Base-by-base conservation (phyloP, 2,329 filamentous ascomycete genomes). In the Didymella sp. region DNA sequence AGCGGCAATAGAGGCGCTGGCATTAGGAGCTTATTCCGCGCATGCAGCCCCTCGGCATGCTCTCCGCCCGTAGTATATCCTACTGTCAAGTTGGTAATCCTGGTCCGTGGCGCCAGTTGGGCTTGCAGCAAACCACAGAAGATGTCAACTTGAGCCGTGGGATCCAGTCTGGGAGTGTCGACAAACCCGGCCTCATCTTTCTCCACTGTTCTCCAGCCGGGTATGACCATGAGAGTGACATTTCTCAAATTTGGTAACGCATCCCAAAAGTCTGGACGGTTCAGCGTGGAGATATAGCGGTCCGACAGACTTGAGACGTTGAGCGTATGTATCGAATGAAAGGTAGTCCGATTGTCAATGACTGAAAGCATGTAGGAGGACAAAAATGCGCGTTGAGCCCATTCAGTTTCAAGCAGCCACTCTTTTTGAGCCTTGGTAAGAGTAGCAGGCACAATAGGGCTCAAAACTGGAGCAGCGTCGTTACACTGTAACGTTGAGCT, bases 31-130 rank as follows among this genome's bases (percentile, higher is more conserved):
- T 81, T 80, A 64, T 89, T 89, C 24, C 88, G 82, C 30, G 86
- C 85, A 61, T 82, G 82, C 2, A 84, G 74, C 22, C 88, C 87
- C 17, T 83, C 76, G 2, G 85, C 86, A 61, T 87, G 83, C 74
- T 91, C 89, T 25, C 88, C 89, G 41, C 88, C 88, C 49, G 84
- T 85, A 6, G 84, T 77, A 84, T 87, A 91, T 56, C 89, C 88
- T 54, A 90, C 82, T 21, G 84, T 85, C 40, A 91, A 76, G 27
- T 76, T 82, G 53, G 80, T 83, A 63, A 91, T 84, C 27, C 80
- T 82, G 21, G 72, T 46, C 22, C 80, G 77, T 37, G 63, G 64
- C 17, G 80, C 78, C 33, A 89, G 79, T 56, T 82, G 81, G 7
- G 79, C 68, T 24, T 78, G 70, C 11, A 91, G 76, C 4, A 89